Evolutionary conservation across 2,329 filamentous ascomycete species (phyloP).

Genomic region (Xylaria sp.): DNA sequence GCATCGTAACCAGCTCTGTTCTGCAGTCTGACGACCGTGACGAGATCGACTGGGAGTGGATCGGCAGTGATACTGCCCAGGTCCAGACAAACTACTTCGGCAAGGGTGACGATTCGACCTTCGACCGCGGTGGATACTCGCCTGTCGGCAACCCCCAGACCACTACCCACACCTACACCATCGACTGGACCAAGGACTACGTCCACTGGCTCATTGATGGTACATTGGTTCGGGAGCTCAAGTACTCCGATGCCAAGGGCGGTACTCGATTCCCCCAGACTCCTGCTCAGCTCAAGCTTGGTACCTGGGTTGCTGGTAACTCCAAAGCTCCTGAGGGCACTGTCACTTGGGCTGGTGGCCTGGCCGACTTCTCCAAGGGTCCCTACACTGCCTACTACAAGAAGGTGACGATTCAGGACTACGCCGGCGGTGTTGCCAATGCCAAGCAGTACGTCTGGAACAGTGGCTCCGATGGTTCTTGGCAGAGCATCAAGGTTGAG

Average conservation of each 20-base stretch:
- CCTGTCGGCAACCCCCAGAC: slow-evolving; percentile 64
- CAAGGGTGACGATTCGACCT: slow-evolving; percentile 74
- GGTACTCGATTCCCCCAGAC: slow-evolving; percentile 75
- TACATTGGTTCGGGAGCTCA: slow-evolving; percentile 68
- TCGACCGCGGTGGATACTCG: slow-evolving; percentile 74
- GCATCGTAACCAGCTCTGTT: slow-evolving; percentile 90
- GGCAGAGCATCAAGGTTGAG: slow-evolving; percentile 62
- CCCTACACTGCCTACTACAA: slow-evolving; percentile 68
- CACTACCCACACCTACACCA: slow-evolving; percentile 70
- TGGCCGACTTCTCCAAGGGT: slow-evolving; percentile 61
- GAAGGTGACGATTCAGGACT: slow-evolving; percentile 64
- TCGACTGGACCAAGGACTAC: slow-evolving; percentile 74
- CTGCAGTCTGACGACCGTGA: slow-evolving; percentile 91
- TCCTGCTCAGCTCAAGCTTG: slow-evolving; percentile 76
- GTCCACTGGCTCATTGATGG: slow-evolving; percentile 75
- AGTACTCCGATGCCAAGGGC: slow-evolving; percentile 65
- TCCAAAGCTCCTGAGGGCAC: slow-evolving; percentile 73
- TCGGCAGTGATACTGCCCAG: slow-evolving; percentile 77
- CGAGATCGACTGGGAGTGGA: slow-evolving; percentile 97
- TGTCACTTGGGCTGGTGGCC: slow-evolving; percentile 74
- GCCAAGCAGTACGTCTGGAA: slow-evolving; percentile 64
- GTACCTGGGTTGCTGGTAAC: slow-evolving; percentile 72
- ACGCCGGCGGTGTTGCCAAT: slow-evolving; percentile 59
- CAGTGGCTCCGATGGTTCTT: slow-evolving; percentile 60
- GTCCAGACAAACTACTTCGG: slow-evolving; percentile 90